Evolutionary conservation across 768 basidiomycete genomes (phyloP), one percentile per base, ranked within the genome.

Genomic region (Phlebiopsis flavidoalba): DNA sequence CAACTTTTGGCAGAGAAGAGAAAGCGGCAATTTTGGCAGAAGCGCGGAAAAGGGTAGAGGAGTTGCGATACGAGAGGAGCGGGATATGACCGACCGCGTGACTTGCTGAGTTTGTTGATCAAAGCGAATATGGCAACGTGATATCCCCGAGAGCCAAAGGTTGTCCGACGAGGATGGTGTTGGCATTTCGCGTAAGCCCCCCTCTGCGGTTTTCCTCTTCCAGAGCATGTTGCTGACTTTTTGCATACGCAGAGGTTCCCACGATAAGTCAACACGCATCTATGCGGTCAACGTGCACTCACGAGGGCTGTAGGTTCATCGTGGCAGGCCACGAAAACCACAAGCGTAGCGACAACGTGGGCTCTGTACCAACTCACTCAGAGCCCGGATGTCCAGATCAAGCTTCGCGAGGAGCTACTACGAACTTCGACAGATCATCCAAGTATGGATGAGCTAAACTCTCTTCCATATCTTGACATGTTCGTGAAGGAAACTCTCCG

Each of bases 381-480:
- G 17, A 60, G 75, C 31, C 74, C 74, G 5, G 67, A 68, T 5
- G 65, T 73, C 31, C 80, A 80, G 65, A 53, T 67, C 14, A 70
- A 70, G 35, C 72, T 81, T 0, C 75, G 77, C 21, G 70, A 74
- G 8, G 80, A 81, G 64, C 63, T 80, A 11, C 63, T 70, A 24
- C 66, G 72, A 0, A 72, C 86, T 11, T 66, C 75, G 0, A 84
- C 82, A 0, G 83, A 87, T 8, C 80, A 72, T 0, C 88, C 88
- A 1, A 77, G 79, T 3, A 88, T 90, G 84, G 89, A 91, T 35
- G 79, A 85, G 35, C 78, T 92, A 0, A 80, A 82, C 59, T 74
- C 79, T 3, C 75, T 93, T 3, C 80, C 86, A 0, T 90, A 88
- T 65, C 82, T 92, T n/a, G 90, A 90, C 63, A 75, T 75, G 19